Percentiles rank a stretch among this genome's conserved stretches.
Evolutionary conservation across 495 filamentous ascomycete species (phyloP).

Genomic region (Aspergillus haitiensis): DNA sequence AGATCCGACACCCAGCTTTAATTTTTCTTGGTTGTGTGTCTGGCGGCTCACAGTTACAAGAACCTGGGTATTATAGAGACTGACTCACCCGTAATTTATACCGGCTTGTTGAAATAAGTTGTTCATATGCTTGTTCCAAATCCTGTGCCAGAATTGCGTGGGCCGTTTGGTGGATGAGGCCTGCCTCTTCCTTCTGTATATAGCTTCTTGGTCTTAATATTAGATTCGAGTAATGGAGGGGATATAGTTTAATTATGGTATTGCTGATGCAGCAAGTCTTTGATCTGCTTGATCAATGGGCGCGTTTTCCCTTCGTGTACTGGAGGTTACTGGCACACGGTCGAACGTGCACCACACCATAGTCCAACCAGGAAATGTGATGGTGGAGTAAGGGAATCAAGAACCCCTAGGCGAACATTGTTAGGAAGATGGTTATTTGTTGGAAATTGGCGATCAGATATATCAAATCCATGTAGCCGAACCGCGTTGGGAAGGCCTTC

Average conservation of each 20-base stretch:
- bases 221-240: conserved; percentile 6
- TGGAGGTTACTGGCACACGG: conserved; percentile 29
- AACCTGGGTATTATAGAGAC: neutral
- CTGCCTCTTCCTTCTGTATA: conserved; percentile 37
- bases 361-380: conserved; percentile 29
- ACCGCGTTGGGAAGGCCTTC: conserved; percentile 24
- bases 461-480: conserved; percentile 34
- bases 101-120: conserved; percentile 7
- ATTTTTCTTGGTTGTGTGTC: neutral
- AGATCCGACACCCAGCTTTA: neutral
- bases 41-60: neutral
- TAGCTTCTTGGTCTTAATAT: conserved; percentile 31
- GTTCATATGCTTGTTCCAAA: conserved; percentile 12
- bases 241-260: conserved; percentile 5
- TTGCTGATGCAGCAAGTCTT: conserved; percentile 24
- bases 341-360: conserved; percentile 44
- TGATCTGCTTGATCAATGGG: conserved; percentile 22
- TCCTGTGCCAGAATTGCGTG: conserved; percentile 11
- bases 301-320: conserved; percentile 20
- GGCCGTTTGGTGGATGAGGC: conserved; percentile 21
- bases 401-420: conserved; percentile 29
- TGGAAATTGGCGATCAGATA: conserved; percentile 32
- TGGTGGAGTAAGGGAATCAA: conserved; percentile 28
- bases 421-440: conserved; percentile 25
- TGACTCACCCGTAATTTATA: conserved; percentile 19